Evolutionary conservation across 2,329 filamentous ascomycete species (phyloP).

Genomic region (Claviceps arundinis): DNA sequence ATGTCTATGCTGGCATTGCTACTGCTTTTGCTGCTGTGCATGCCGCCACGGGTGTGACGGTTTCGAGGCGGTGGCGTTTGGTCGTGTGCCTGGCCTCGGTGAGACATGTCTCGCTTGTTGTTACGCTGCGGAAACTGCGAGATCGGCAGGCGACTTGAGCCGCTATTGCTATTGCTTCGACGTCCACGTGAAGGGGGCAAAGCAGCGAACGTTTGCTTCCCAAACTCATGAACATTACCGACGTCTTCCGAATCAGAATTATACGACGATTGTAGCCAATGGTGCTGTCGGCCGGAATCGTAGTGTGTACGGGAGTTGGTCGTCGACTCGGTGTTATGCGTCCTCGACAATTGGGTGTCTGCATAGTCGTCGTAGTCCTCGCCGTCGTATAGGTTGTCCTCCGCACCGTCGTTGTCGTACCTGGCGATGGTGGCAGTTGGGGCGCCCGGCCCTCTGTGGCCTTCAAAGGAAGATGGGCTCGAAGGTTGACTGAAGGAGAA

Average conservation of each 20-base stretch:
- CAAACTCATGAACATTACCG: conserved; percentile 36
- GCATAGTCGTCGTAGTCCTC: background rate
- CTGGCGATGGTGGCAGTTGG: conserved; percentile 11
- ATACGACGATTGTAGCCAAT: conserved; percentile 35
- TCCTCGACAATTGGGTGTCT: conserved; percentile 7
- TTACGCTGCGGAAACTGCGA: conserved; percentile 44
- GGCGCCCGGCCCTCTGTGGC: conserved; percentile 6
- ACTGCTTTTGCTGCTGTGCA: conserved; percentile 62
- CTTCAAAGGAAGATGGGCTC: conserved; percentile 2
- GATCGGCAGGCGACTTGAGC: conserved; percentile 56
- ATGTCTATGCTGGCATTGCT: conserved; percentile 53
- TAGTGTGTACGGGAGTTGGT: background rate
- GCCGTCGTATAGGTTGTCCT: conserved; percentile 1
- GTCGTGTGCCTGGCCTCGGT: conserved; percentile 20
- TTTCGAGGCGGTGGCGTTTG: conserved; percentile 27
- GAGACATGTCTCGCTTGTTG: conserved; percentile 40
- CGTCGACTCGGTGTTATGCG: conserved; percentile 7
- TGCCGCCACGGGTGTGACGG: conserved; percentile 39
- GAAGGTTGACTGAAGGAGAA: conserved; percentile 44
- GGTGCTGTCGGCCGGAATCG: conserved; percentile 4
- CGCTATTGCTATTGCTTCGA: conserved; percentile 76
- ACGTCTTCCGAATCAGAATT: conserved; percentile 44
- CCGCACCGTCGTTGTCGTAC: background rate
- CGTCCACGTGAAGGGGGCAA: conserved; percentile 36
- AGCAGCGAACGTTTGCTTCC: background rate